phyloP scores from a whole-genome alignment of 2,329 filamentous ascomycete genomes.

The Colletotrichum sp. region DNA sequence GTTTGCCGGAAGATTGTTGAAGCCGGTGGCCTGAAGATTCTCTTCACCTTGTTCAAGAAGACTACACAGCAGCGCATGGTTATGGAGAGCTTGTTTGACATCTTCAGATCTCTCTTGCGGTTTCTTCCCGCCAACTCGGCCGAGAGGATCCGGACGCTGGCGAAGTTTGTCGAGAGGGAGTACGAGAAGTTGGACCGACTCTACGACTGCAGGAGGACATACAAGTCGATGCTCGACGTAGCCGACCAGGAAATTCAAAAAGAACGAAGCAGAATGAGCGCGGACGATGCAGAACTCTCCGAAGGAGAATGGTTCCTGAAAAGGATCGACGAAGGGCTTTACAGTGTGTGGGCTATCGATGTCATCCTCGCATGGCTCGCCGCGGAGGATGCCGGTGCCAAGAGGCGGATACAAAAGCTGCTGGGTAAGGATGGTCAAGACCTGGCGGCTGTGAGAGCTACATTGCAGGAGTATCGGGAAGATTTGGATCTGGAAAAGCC shows the following conservation, averaged over 20 bases:
- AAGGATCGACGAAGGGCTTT: slow-evolving; percentile 84
- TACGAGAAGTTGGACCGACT: slow-evolving; percentile 84
- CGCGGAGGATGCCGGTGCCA: slow-evolving; percentile 84
- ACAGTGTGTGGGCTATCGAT: slow-evolving; percentile 83
- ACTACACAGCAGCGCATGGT: slow-evolving; percentile 40
- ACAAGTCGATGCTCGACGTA: slow-evolving; percentile 63
- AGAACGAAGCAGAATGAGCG: slow-evolving; percentile 34
- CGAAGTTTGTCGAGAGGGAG: slow-evolving; percentile 95
- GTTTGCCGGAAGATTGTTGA: slow-evolving; percentile 82
- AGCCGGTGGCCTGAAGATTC: slow-evolving; percentile 80
- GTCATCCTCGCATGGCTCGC: slow-evolving; percentile 88
- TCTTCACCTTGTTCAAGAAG: slow-evolving; percentile 91
- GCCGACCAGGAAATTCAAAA: slow-evolving; percentile 68
- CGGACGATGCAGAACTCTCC: slow-evolving; percentile 64
- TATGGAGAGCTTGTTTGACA: slow-evolving; percentile 75
- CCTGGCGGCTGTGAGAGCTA: slow-evolving; percentile 66
- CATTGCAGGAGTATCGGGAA: slow-evolving; percentile 66
- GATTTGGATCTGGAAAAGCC: slow-evolving; percentile 61
- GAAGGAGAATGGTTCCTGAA: slow-evolving; percentile 75
- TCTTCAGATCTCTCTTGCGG: slow-evolving; percentile 84
- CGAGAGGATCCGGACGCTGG: slow-evolving; percentile 80
- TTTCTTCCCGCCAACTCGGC: slow-evolving; percentile 79
- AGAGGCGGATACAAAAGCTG: slow-evolving; percentile 64
- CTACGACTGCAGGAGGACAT: slow-evolving; percentile 73
- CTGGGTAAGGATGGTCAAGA: slow-evolving; percentile 73